Evolutionary conservation across 371 early-diverging fungal genomes (phyloP).

Genomic region (Sporodiniella umbellata): DNA sequence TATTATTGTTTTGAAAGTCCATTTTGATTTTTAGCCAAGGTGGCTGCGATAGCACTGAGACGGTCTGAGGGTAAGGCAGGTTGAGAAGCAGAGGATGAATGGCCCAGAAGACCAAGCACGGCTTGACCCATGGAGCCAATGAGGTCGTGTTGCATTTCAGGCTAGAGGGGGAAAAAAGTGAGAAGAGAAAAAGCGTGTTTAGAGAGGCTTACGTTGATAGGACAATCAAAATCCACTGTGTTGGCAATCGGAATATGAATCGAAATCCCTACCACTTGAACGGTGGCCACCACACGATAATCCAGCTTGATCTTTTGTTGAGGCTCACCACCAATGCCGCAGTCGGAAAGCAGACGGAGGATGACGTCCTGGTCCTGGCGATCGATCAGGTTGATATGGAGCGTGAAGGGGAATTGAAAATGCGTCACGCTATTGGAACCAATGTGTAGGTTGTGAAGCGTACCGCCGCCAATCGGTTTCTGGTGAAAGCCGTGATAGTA

Average conservation of each 20-base stretch:
- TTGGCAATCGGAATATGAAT: slow-evolving; percentile 43
- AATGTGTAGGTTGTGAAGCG: slow-evolving; percentile 46
- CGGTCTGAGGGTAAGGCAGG: too few relatives aligned
- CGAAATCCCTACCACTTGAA: slow-evolving; percentile 42
- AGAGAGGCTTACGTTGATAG: slow-evolving; percentile 21
- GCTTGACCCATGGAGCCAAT: neutral
- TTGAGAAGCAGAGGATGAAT: too few relatives aligned
- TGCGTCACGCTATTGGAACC: slow-evolving; percentile 36
- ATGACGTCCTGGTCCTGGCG: slow-evolving; percentile 30
- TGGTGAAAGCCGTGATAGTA: slow-evolving; percentile 43
- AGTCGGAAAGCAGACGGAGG: slow-evolving; percentile 38
- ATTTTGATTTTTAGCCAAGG: too few relatives aligned
- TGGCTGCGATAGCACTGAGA: too few relatives aligned
- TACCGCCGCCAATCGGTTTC: slow-evolving; percentile 48
- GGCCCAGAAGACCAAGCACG: neutral
- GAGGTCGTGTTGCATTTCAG: neutral
- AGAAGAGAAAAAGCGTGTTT: neutral
- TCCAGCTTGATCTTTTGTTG: slow-evolving; percentile 34
- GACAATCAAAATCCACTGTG: slow-evolving; percentile 32
- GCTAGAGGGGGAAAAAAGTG: neutral
- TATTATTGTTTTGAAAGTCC: too few relatives aligned
- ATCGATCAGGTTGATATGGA: slow-evolving; percentile 27
- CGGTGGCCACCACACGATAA: slow-evolving; percentile 52
- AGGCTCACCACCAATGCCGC: slow-evolving; percentile 37
- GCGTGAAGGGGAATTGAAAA: slow-evolving; percentile 44